Evolutionary conservation across 2,329 filamentous ascomycete species (phyloP), one percentile per base, ranked within the genome.

Genomic region (Clonostachys byssicola): DNA sequence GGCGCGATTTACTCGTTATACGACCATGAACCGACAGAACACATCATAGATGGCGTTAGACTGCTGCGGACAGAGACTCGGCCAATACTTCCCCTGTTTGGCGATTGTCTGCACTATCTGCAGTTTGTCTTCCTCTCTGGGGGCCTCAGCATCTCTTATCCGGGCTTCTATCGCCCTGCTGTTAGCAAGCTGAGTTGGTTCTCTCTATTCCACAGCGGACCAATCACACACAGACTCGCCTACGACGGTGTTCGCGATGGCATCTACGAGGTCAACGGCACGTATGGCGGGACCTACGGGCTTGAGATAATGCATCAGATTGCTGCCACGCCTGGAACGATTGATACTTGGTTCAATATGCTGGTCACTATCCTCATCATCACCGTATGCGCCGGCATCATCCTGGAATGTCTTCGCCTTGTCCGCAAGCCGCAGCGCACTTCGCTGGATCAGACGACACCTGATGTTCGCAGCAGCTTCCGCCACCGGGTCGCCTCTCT

Each of bases 81-180:
- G 9, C 23, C 23, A 30, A 30, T 30, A 30, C 23, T 30, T 10
- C 23, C 50, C 10, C 44, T 41, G 5, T 39, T 63, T 4, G 59
- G 56, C 12, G 55, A 90, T 58, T 90, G 86, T 57, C 68, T 91
- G 35, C 83, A 88, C 56, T 89, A 90, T 60, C 78, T 91, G 12
- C 87, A 91, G 57, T 90, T 89, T 58, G 74, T 87, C 44, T 83
- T 89, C 42, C 70, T 91, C 50, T 82, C 85, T 0, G 86, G 85
- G 5, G 80, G 81, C 13, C 69, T 91, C 43, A 86, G 79, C n/a
- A 64, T 91, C 45, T 76, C 80, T 40, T 89, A 89, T 53, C 87
- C 87, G 0, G 87, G 86, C 1, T 91, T 83, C 57, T 86, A 84
- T 51, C 85, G 88, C 53, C 86, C 87, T 1, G 81, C 81, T 1